Conservation (phyloP, 768 basidiomycete species). For the button mushroom (Agaricus bisporus) region DNA sequence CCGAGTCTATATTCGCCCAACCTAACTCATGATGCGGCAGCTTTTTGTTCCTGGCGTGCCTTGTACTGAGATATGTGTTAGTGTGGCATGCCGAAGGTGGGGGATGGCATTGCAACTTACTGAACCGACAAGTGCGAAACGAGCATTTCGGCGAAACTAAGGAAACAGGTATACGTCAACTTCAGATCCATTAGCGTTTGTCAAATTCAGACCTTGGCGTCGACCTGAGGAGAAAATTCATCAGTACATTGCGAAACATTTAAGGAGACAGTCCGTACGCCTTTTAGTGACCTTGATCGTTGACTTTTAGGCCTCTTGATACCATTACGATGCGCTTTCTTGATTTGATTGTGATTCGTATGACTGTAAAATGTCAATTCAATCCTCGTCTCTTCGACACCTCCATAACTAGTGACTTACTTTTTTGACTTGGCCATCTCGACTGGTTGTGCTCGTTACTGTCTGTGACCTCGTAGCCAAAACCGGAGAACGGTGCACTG, state of each 20-base stretch:
- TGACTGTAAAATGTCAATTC: conserved; percentile 41
- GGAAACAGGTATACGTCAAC: conserved; percentile 9
- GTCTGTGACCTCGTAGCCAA: background rate
- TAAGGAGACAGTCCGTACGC: conserved; percentile 55
- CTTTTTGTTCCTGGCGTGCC: conserved; percentile 59
- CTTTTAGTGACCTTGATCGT: conserved; percentile 78
- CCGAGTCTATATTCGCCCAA: background rate
- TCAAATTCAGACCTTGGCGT: conserved; percentile 57
- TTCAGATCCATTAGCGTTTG: background rate
- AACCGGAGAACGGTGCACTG: conserved; percentile 23
- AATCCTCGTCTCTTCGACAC: background rate
- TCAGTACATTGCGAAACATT: background rate
- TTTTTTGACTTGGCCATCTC: conserved; percentile 98
- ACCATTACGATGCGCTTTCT: conserved; percentile 97
- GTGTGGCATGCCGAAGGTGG: background rate
- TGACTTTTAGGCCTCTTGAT: conserved; percentile 78
- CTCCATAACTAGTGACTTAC: conserved; percentile 36
- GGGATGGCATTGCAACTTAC: conserved; percentile 36
- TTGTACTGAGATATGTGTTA: conserved; percentile 39
- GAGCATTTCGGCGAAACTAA: conserved; percentile 84
- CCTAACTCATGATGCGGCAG: conserved; percentile 31
- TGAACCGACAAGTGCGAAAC: conserved; percentile 66
- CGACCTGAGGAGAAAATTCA: conserved; percentile 45
- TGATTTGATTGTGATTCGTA: conserved; percentile 94
- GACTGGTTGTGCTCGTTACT: conserved; percentile 22